A percentile compares a stretch with the other conserved stretches of the same genome.
Conservation (phyloP, 2,329 filamentous ascomycete genomes). For the Coniella lustricola region DNA sequence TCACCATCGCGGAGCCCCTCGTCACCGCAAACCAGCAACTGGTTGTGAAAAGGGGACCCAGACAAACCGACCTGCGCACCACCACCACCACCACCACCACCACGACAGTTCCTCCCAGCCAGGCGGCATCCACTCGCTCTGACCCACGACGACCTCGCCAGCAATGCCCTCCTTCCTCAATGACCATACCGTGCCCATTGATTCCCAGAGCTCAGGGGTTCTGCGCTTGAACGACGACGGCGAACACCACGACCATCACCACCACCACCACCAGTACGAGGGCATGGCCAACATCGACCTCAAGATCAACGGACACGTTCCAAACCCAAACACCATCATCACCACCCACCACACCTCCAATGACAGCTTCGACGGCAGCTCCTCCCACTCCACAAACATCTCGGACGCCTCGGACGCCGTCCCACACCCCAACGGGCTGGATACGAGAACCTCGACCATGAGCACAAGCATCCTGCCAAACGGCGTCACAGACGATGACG, state of each 20-base stretch:
- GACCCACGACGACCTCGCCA: not conserved
- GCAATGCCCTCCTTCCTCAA: constrained; percentile 49
- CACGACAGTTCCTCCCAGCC: constrained; percentile 12
- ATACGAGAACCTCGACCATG: constrained; percentile 27
- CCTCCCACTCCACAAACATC: constrained; percentile 43
- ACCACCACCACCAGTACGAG: constrained; percentile 27
- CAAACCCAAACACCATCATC: constrained; percentile 26
- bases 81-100: too few relatives aligned
- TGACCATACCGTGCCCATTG: constrained; percentile 37
- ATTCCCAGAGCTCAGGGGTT: constrained; percentile 35
- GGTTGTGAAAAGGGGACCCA: too few relatives aligned
- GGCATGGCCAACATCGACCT: constrained; percentile 19
- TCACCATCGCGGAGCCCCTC: too few relatives aligned
- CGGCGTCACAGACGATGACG: constrained; percentile 35
- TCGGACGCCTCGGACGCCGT: constrained; percentile 43
- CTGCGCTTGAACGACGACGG: constrained; percentile 39
- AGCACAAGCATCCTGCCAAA: constrained; percentile 54
- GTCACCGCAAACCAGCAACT: too few relatives aligned
- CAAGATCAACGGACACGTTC: constrained; percentile 27
- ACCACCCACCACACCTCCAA: constrained; percentile 40
- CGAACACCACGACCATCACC: too few relatives aligned
- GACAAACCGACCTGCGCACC: not conserved
- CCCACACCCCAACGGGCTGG: constrained; percentile 36
- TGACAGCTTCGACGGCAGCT: constrained; percentile 49
- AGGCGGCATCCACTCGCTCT: constrained; percentile 3